Conservation (phyloP, 2,329 filamentous ascomycete species). For the Penicillium paneum region DNA sequence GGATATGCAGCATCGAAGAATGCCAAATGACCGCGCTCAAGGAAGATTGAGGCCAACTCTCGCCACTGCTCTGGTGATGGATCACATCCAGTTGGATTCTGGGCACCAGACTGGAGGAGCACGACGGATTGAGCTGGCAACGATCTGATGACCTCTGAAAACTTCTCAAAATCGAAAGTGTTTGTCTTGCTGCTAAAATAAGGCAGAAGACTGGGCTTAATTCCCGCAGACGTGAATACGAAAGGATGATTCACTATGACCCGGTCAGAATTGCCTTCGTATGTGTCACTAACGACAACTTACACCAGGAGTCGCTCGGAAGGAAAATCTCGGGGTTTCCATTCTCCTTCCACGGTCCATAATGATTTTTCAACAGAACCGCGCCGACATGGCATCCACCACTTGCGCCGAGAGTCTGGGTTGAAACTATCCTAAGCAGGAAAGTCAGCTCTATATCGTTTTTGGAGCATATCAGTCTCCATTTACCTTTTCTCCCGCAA, state of each 20-base stretch:
- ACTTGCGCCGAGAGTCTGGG: slow-evolving; percentile 14
- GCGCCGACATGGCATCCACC: slow-evolving; percentile 14
- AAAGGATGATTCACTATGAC: slow-evolving; percentile 11
- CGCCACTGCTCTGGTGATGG: slow-evolving; percentile 13
- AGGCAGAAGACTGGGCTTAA: slow-evolving; percentile 11
- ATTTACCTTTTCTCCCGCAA: slow-evolving; percentile 12
- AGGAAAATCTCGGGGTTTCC: slow-evolving; percentile 12
- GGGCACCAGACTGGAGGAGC: slow-evolving; percentile 14
- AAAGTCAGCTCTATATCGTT: background rate
- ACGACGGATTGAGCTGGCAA: slow-evolving; percentile 15
- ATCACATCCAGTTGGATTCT: slow-evolving; percentile 18
- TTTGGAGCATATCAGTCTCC: background rate
- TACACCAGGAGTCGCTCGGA: slow-evolving; percentile 13
- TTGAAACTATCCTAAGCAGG: slow-evolving; percentile 5
- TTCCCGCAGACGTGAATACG: slow-evolving; percentile 8
- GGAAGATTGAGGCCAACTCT: slow-evolving; percentile 10
- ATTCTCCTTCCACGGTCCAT: slow-evolving; percentile 14
- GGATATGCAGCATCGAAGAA: slow-evolving; percentile 18
- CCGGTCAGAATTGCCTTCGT: background rate
- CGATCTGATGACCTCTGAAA: background rate
- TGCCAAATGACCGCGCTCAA: slow-evolving; percentile 10
- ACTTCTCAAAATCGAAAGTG: slow-evolving; percentile 8
- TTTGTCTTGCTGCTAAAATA: slow-evolving; percentile 14
- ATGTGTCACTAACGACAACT: background rate
- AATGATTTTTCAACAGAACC: slow-evolving; percentile 8